Base-by-base conservation (phyloP, 495 filamentous ascomycete genomes). In the Barbatosphaeria neglecta region DNA sequence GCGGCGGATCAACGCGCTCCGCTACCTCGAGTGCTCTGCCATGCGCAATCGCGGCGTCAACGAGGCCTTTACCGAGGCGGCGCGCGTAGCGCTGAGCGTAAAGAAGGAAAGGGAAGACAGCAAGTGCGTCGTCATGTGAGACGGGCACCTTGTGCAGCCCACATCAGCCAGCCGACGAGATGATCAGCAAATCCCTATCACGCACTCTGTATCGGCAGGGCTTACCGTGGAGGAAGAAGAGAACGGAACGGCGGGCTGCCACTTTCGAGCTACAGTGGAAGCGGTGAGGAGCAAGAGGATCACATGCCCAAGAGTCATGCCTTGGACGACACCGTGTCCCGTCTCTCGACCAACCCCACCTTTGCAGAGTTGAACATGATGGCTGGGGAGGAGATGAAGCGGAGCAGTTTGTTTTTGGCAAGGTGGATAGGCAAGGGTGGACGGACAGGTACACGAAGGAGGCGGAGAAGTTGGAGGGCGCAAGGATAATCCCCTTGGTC, bases 21-120 rank as follows among this genome's bases (percentile, higher is more conserved):
- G 94, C 52, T 98, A 98, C 64, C 74, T 98, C 82, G 92, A 98
- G 70, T 98, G 92, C 74, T 97, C 93, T 23, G 92, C 92, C 13
- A 95, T 95, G 74, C 83, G 88, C 61, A 98, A 98, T 66, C 76
- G 92, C 31, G 92, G 92, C 44, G 94, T 98, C 56, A 92, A 95
- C 60, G 92, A 98, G 63, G 93, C 92, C 27, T 98, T 98, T 61
- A 96, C 93, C 38, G 92, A 98, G 69, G 92, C 92, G 31, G 93
- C 92, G 38, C 83, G 94, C 56, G 92, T 97, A n/a, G 92, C 92
- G 7, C 70, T 98, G 22, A 84, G 84, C 19, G 92, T 96, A 35
- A 95, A 89, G 66, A 74, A 75, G 46, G 72, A 75, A 17, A 73
- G 74, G 51, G 70, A 72, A 37, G 64, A 67, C 13, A 65, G 61